These are phyloP conservation scores for Phlebopus sp. DNA, from an alignment of 1,284 basidiomycete genomes.

Conservation along the genomic window DNA sequence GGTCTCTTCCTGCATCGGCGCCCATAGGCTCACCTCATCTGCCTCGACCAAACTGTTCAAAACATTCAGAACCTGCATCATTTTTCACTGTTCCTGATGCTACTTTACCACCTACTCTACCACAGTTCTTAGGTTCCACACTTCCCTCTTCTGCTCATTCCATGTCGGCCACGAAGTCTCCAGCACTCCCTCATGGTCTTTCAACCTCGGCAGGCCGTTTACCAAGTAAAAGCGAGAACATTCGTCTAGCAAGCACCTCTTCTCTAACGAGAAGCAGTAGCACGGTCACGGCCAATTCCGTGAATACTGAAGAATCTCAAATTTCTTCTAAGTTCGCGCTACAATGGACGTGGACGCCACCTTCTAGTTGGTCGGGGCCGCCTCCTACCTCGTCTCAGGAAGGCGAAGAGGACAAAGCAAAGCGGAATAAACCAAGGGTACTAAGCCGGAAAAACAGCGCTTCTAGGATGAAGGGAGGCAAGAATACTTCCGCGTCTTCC, in stretches of 20 bases:
- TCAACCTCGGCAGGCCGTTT: not conserved
- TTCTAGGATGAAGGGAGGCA: not conserved
- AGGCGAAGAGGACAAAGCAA: not conserved
- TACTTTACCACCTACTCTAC: not conserved
- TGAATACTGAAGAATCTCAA: constrained; percentile 3
- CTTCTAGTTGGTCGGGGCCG: constrained; percentile 22
- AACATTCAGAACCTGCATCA: not conserved
- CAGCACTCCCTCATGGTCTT: not conserved
- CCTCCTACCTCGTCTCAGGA: not conserved
- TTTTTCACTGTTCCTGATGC: not conserved
- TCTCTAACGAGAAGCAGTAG: constrained; percentile 1
- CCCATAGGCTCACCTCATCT: not conserved
- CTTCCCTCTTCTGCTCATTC: not conserved
- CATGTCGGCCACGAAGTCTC: not conserved
- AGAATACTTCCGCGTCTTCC: not conserved
- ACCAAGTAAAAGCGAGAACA: not conserved
- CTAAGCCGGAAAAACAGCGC: constrained; percentile 1
- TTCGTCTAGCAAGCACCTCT: not conserved
- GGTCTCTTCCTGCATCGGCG: not conserved
- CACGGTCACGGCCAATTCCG: constrained; percentile 2
- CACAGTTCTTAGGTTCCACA: not conserved
- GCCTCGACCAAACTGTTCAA: not conserved
- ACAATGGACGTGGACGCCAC: constrained; percentile 21
- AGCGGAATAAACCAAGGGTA: not conserved
- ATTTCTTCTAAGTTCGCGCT: not conserved